Conservation (phyloP, 2,329 filamentous ascomycete species). For the Aureobasidium sp. region DNA sequence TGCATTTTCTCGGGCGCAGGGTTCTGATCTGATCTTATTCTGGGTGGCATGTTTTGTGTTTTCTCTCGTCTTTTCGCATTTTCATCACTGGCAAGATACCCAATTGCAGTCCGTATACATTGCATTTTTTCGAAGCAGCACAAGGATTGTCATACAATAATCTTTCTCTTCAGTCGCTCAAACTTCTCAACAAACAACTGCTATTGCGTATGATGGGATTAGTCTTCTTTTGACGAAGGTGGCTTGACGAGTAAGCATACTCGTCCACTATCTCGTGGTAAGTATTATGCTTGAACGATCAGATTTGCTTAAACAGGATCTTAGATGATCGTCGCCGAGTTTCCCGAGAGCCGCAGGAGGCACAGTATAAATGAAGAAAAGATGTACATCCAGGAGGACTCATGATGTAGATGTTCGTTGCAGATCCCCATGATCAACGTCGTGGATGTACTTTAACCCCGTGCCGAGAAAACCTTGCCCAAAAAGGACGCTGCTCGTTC, state of each 20-base stretch:
- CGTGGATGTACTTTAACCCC: background rate
- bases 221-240: background rate
- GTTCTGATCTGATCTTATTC: background rate
- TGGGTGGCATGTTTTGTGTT: constrained; percentile 2
- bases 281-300: background rate
- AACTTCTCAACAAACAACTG: background rate
- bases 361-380: background rate
- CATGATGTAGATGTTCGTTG: constrained; percentile 4
- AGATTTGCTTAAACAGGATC: background rate
- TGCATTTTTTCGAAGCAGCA: background rate
- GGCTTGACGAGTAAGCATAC: background rate
- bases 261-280: background rate
- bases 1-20: background rate
- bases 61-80: background rate
- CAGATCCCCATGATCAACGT: constrained; percentile 1
- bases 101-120: background rate
- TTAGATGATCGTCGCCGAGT: background rate
- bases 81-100: constrained; percentile 6
- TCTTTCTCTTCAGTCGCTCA: background rate
- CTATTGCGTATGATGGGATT: background rate
- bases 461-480: background rate
- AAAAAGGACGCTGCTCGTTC: background rate
- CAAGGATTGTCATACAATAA: background rate
- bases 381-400: background rate
- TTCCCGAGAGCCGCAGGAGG: background rate